These are phyloP conservation scores for Rutstroemia sp. DNA, from an alignment of 2,329 filamentous ascomycete species.

Conservation along the genomic window DNA sequence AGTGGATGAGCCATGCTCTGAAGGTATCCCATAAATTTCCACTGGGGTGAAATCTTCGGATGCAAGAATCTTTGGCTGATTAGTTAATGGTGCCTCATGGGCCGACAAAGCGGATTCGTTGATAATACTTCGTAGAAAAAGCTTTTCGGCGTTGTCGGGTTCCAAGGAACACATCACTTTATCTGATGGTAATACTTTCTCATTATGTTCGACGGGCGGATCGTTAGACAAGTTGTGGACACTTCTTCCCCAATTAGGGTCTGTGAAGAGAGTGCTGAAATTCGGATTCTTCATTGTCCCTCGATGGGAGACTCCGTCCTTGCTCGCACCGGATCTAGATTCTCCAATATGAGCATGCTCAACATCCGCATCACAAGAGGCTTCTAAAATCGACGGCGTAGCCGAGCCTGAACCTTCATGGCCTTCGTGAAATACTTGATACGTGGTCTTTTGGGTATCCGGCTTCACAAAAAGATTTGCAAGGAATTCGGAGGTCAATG, in stretches of 20 bases:
- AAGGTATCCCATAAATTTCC: neutral
- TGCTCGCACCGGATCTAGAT: neutral
- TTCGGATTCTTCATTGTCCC: neutral
- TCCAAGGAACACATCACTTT: no score
- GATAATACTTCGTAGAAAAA: no score
- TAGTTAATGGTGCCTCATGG: no score
- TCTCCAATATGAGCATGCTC: neutral
- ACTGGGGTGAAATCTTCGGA: neutral
- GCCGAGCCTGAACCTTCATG: neutral
- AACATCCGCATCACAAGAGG: neutral
- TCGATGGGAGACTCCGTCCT: neutral
- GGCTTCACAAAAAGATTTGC: neutral
- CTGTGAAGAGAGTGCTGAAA: conserved; percentile 10
- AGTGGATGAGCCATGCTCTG: neutral
- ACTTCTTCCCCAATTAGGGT: conserved; percentile 1
- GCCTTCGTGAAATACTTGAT: neutral
- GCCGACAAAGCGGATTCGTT: no score
- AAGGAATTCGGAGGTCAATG: neutral
- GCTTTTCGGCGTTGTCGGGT: no score
- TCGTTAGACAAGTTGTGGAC: neutral
- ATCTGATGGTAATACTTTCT: no score
- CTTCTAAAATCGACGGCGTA: neutral
- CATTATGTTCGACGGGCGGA: neutral
- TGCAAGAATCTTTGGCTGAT: neutral
- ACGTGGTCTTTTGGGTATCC: neutral